phyloP scores from a whole-genome alignment of 1,284 basidiomycete species.

The Irpex sp. region DNA sequence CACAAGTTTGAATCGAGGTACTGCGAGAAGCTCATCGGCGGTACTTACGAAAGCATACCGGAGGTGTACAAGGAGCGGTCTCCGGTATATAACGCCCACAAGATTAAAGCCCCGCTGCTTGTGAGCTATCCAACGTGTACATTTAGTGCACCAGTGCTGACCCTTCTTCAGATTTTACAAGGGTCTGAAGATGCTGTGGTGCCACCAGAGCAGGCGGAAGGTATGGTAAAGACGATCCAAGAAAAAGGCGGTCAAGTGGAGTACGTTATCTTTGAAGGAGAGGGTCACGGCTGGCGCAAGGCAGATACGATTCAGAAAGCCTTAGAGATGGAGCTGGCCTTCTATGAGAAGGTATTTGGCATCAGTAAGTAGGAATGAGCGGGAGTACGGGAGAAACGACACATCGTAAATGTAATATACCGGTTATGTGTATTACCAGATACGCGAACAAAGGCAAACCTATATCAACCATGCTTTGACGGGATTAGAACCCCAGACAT shows the following conservation, averaged over 20 bases:
- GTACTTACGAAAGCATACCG: slow-evolving; percentile 37
- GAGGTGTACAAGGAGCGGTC: slow-evolving; percentile 43
- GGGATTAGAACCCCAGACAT: not conserved
- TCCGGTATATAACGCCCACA: slow-evolving; percentile 42
- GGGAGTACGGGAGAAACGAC: not conserved
- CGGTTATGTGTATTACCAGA: not conserved
- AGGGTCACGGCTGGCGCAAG: slow-evolving; percentile 51
- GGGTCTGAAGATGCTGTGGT: slow-evolving; percentile 44
- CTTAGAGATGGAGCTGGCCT: slow-evolving; percentile 37
- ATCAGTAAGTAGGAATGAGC: not conserved
- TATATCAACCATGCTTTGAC: not conserved
- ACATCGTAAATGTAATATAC: not conserved
- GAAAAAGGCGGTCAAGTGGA: slow-evolving; percentile 39
- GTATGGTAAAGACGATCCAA: slow-evolving; percentile 39
- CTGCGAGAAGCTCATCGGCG: slow-evolving; percentile 43
- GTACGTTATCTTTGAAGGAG: slow-evolving; percentile 45
- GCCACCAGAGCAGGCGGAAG: slow-evolving; percentile 45
- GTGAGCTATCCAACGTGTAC: slow-evolving; percentile 26
- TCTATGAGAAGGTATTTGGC: slow-evolving; percentile 30
- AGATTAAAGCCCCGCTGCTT: slow-evolving; percentile 45
- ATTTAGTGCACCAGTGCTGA: not conserved
- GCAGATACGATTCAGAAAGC: slow-evolving; percentile 42
- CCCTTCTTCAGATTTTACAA: slow-evolving; percentile 40
- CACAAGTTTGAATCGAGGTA: slow-evolving; percentile 54
- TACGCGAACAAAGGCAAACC: not conserved